These are phyloP conservation scores for Hericium rajendrae DNA, from an alignment of 768 basidiomycete genomes.

Conservation along the genomic window DNA sequence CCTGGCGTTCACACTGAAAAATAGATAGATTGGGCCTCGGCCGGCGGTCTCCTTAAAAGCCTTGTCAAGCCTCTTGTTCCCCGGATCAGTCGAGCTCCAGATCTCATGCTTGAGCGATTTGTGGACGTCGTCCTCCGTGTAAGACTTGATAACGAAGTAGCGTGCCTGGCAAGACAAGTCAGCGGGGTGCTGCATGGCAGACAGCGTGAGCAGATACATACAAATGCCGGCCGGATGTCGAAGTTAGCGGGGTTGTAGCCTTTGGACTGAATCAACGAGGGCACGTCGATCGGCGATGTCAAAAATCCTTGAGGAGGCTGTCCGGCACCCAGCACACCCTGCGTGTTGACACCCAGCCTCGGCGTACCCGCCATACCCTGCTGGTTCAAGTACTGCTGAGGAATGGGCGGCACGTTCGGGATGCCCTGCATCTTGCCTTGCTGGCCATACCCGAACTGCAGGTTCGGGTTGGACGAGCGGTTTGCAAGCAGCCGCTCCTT, in stretches of 20 bases:
- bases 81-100: slow-evolving; percentile 95
- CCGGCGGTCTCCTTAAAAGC: slow-evolving; percentile 94
- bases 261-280: slow-evolving; percentile 74
- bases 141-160: slow-evolving; percentile 97
- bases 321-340: slow-evolving; percentile 25
- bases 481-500: slow-evolving; percentile 48
- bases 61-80: slow-evolving; percentile 94
- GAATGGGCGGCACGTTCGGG: slow-evolving; percentile 66
- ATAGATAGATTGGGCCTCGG: slow-evolving; percentile 91
- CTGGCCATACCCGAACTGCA: slow-evolving; percentile 51
- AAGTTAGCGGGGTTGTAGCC: slow-evolving; percentile 87
- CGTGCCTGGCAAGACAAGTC: slow-evolving; percentile 47
- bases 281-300: slow-evolving; percentile 73
- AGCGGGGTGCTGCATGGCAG: not conserved
- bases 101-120: slow-evolving; percentile 97
- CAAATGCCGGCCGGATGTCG: slow-evolving; percentile 71
- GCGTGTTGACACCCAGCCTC: slow-evolving; percentile 12
- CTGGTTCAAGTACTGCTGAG: slow-evolving; percentile 63
- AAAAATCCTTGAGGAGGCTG: slow-evolving; percentile 27
- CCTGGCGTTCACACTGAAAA: slow-evolving; percentile 97
- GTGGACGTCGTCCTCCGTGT: slow-evolving; percentile 98
- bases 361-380: slow-evolving; percentile 1
- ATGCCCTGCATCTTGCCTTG: slow-evolving; percentile 27
- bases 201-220: slow-evolving; percentile 27
- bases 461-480: slow-evolving; percentile 59